Evolutionary conservation across 768 basidiomycete genomes (phyloP).

Genomic region (Leccinum subtestaceum): DNA sequence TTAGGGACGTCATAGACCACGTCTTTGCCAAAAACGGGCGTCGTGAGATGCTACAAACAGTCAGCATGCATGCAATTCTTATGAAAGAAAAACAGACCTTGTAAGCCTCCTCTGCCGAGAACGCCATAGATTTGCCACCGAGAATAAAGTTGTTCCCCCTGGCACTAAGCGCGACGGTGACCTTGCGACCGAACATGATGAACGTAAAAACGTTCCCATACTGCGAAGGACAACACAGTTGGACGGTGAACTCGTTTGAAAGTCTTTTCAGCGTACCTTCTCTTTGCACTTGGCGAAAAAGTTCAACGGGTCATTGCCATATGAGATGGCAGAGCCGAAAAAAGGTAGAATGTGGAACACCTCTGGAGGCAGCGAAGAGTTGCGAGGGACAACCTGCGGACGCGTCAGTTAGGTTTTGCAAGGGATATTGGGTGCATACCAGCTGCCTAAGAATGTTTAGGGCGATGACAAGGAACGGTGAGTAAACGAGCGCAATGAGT

Average conservation of each 20-base stretch:
- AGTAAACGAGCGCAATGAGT: slow-evolving; percentile 51
- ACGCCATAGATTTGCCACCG: slow-evolving; percentile 87
- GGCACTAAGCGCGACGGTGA: slow-evolving; percentile 88
- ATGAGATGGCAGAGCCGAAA: slow-evolving; percentile 83
- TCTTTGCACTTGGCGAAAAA: slow-evolving; percentile 80
- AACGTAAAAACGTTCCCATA: slow-evolving; percentile 98
- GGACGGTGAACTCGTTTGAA: neutral
- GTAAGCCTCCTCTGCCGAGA: slow-evolving; percentile 97
- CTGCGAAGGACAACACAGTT: slow-evolving; percentile 39
- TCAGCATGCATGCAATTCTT: neutral
- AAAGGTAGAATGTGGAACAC: slow-evolving; percentile 93
- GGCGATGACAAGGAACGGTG: slow-evolving; percentile 64
- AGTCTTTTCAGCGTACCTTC: slow-evolving; percentile 51
- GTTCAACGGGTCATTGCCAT: slow-evolving; percentile 89
- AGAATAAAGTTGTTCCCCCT: slow-evolving; percentile 93
- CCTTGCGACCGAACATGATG: slow-evolving; percentile 79
- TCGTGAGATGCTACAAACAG: slow-evolving; percentile 71
- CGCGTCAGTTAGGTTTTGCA: neutral
- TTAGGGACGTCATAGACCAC: slow-evolving; percentile 98
- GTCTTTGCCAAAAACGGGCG: slow-evolving; percentile 94
- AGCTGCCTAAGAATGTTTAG: slow-evolving; percentile 79
- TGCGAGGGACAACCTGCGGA: slow-evolving; percentile 60
- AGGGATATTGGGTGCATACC: slow-evolving; percentile 40
- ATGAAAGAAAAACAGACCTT: slow-evolving; percentile 49
- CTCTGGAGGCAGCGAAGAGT: slow-evolving; percentile 74